Conservation (phyloP, 805 yeast genomes). For the Ogataea nakhonphanomensis region DNA sequence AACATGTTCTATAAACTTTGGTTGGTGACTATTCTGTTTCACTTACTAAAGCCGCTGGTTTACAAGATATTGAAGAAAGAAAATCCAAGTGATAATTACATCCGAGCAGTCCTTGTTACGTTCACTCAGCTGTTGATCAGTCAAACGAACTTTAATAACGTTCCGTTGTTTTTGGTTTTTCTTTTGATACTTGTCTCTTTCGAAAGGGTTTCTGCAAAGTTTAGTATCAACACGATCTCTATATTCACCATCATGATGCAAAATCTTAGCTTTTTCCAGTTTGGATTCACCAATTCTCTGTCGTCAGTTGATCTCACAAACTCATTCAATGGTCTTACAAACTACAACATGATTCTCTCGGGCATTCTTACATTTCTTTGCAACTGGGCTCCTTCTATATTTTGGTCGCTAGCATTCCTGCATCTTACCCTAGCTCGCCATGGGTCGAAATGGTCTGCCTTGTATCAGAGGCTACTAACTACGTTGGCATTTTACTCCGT, state of each 20-base stretch:
- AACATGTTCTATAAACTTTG: constrained; percentile 19
- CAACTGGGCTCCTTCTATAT: constrained; percentile 85
- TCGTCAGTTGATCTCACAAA: constrained; percentile 89
- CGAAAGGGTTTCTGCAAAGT: constrained; percentile 13
- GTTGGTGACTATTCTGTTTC: not conserved
- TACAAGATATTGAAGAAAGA: not conserved
- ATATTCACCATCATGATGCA: constrained; percentile 54
- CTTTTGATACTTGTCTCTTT: constrained; percentile 32
- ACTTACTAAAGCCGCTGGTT: constrained; percentile 19
- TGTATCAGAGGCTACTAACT: constrained; percentile 37
- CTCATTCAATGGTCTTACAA: constrained; percentile 83
- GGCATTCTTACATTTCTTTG: constrained; percentile 76
- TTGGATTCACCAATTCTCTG: constrained; percentile 89
- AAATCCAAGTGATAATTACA: constrained; percentile 17
- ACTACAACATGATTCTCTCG: constrained; percentile 66
- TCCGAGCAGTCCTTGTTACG: constrained; percentile 36
- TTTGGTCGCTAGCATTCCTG: constrained; percentile 59
- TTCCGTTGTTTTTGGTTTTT: constrained; percentile 45
- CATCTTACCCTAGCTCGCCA: constrained; percentile 11
- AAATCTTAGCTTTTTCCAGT: constrained; percentile 75
- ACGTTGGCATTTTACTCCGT: constrained; percentile 55
- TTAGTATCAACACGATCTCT: constrained; percentile 19
- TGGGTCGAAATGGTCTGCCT: constrained; percentile 31
- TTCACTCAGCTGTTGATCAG: constrained; percentile 45
- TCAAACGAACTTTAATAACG: constrained; percentile 52